Conservation (phyloP, 148 eudicot species). For the Rhododendron ferrugineum region DNA sequence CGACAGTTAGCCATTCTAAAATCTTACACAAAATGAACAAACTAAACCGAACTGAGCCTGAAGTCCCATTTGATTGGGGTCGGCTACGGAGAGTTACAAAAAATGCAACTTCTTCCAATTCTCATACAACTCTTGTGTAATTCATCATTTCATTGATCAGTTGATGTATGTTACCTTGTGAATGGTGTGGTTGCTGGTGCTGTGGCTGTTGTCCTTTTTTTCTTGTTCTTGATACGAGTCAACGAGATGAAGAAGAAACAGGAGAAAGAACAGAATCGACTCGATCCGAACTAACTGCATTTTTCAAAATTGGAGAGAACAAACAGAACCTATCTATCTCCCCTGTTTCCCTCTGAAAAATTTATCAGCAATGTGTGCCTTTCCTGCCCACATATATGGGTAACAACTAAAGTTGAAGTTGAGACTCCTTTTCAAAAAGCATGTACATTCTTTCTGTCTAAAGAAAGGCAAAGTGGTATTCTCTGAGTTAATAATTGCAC, state of each 20-base stretch:
- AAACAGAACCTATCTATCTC: neutral
- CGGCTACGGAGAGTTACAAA: neutral
- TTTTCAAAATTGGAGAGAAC: constrained; percentile 1
- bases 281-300: constrained; percentile 9
- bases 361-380: neutral
- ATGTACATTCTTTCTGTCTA: neutral
- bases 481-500: neutral
- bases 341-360: neutral
- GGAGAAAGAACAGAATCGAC: constrained; percentile 9
- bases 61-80: neutral
- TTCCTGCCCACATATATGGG: neutral
- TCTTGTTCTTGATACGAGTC: constrained; percentile 16
- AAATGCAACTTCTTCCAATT: neutral
- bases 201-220: neutral
- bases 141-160: neutral
- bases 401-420: neutral
- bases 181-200: constrained; percentile 9
- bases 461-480: neutral
- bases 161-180: constrained; percentile 10
- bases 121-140: neutral
- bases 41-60: neutral
- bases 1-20: neutral
- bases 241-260: constrained; percentile 18
- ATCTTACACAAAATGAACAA: neutral
- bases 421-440: neutral